Conservation (phyloP, 257 asterid species). For the Nicotiana noctiflora region DNA sequence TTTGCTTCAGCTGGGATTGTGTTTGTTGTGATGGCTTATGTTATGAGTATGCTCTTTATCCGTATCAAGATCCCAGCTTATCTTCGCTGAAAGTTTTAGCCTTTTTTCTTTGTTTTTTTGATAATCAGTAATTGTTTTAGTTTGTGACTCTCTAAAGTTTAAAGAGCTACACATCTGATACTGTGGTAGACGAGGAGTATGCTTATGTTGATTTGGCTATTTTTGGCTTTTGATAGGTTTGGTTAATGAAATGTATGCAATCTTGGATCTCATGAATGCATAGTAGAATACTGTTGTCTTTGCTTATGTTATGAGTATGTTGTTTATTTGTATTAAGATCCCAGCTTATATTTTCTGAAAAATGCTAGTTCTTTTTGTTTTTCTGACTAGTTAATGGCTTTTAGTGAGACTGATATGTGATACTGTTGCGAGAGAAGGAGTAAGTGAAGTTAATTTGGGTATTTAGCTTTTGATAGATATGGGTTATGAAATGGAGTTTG, state of each 20-base stretch:
- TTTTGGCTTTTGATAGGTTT: neutral
- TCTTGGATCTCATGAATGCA: neutral
- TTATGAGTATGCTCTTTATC: conserved; percentile 87
- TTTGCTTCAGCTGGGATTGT: conserved; percentile 70
- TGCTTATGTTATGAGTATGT: neutral
- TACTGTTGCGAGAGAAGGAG: neutral
- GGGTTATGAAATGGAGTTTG: neutral
- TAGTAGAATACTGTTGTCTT: neutral
- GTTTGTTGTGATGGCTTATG: conserved; percentile 66
- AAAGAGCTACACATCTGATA: neutral
- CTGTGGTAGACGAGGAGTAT: neutral
- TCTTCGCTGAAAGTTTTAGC: conserved; percentile 43
- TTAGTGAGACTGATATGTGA: neutral
- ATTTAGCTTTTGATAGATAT: neutral
- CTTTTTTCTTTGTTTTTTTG: neutral
- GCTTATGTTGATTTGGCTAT: neutral
- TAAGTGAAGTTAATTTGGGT: neutral
- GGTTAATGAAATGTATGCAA: neutral
- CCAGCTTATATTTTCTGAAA: neutral
- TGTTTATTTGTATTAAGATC: neutral
- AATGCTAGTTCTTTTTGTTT: neutral
- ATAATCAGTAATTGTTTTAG: neutral
- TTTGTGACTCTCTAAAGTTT: neutral
- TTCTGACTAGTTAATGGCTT: neutral
- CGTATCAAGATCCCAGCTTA: conserved; percentile 91